Evolutionary conservation across 1,139 yeast genomes (phyloP).

Genomic region (Debaryomycetaceae sp.): DNA sequence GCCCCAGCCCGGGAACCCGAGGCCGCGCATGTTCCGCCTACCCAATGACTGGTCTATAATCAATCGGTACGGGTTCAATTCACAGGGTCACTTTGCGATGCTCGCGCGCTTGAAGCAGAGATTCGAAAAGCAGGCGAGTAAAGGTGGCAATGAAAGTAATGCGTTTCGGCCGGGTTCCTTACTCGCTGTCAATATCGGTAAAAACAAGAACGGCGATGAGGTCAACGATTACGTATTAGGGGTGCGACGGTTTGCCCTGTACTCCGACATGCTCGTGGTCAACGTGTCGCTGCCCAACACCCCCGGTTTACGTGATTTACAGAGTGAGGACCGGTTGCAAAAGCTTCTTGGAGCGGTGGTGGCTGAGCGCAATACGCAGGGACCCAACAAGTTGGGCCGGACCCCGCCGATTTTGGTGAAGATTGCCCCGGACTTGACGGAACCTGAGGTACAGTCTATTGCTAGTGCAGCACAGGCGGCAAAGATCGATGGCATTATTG

Average conservation of each 20-base stretch:
- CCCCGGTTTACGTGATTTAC: conserved; percentile 85
- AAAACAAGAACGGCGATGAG: conserved; percentile 87
- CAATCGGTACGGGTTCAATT: conserved; percentile 90
- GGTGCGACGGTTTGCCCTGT: conserved; percentile 67
- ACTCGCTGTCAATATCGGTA: conserved; percentile 79
- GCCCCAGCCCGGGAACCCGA: conserved; percentile 90
- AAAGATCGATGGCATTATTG: conserved; percentile 81
- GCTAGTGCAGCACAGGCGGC: conserved; percentile 72
- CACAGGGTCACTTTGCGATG: conserved; percentile 75
- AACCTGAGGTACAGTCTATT: conserved; percentile 70
- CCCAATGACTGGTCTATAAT: conserved; percentile 83
- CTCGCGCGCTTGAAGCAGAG: conserved; percentile 55
- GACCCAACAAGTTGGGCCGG: conserved; percentile 25
- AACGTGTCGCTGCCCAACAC: conserved; percentile 97
- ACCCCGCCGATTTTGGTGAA: conserved; percentile 78
- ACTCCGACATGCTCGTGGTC: conserved; percentile 80
- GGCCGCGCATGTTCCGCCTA: conserved; percentile 81
- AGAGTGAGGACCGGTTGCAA: conserved; percentile 63
- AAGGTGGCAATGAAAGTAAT: conserved; percentile 25
- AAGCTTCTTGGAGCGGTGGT: conserved; percentile 57
- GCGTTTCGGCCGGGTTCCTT: conserved; percentile 57
- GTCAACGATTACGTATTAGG: conserved; percentile 78
- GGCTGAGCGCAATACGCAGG: conserved; percentile 40
- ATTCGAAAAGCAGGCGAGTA: conserved; percentile 28
- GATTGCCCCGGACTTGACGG: conserved; percentile 86